A percentile compares a stretch with the other conserved stretches of the same genome.
These are phyloP conservation scores for Hemerocallis citrina DNA, from an alignment of 106 monocot species.

Conservation along the genomic window DNA sequence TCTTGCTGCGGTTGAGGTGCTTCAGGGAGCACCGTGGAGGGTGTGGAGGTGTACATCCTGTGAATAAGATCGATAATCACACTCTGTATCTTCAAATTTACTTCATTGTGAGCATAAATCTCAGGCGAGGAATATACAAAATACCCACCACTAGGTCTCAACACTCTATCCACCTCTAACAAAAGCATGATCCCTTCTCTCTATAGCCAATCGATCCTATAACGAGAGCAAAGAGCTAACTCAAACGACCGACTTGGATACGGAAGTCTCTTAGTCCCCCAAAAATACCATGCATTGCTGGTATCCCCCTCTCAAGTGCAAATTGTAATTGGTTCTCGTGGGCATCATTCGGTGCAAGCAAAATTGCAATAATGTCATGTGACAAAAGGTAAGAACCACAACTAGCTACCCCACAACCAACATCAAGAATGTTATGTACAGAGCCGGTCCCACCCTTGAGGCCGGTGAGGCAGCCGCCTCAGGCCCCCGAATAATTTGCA, in stretches of 20 bases:
- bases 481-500: no score
- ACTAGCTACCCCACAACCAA: conserved; percentile 90
- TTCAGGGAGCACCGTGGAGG: no score
- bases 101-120: conserved; percentile 73
- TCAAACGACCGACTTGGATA: not conserved
- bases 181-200: not conserved
- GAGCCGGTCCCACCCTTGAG: no score
- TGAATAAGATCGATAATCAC: conserved; percentile 65
- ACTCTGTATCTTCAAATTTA: conserved; percentile 67
- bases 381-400: conserved; percentile 80
- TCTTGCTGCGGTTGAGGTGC: no score
- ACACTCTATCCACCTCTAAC: conserved; percentile 70
- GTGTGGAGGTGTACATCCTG: conserved; percentile 90
- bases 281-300: not conserved
- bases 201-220: not conserved
- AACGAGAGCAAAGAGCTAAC: not conserved
- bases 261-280: not conserved
- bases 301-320: not conserved
- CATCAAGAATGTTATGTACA: conserved; percentile 72
- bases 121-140: conserved; percentile 90
- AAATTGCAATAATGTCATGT: conserved; percentile 62
- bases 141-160: conserved; percentile 86
- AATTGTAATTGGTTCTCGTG: not conserved
- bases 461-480: no score
- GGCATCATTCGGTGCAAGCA: conserved; percentile 6